phyloP scores from a whole-genome alignment of 164 flowering plant species.

The Chloranthus sessilifolius region DNA sequence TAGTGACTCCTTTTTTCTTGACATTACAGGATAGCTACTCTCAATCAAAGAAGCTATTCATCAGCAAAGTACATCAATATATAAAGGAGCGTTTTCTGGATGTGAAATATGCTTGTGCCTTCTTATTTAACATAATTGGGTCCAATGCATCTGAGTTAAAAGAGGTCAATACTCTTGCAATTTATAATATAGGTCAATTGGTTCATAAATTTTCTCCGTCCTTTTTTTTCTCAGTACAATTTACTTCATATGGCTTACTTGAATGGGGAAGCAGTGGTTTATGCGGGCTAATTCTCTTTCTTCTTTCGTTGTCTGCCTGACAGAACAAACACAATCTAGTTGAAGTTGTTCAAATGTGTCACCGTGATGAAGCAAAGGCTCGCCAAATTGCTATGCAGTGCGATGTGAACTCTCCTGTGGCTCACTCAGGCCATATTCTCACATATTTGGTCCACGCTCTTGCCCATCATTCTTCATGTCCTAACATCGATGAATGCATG shows the following conservation, averaged over 20 bases:
- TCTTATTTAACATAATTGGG: conserved; percentile 40
- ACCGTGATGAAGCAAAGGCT: conserved; percentile 50
- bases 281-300: neutral
- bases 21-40: conserved; percentile 48
- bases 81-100: conserved; percentile 78
- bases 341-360: conserved; percentile 78
- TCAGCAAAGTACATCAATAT: conserved; percentile 82
- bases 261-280: neutral
- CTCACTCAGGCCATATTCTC: conserved; percentile 72
- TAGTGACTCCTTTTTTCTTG: too few relatives aligned
- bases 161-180: conserved; percentile 44
- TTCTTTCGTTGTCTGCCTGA: conserved; percentile 11
- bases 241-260: conserved; percentile 1
- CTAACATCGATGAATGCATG: conserved; percentile 63
- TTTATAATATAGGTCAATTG: conserved; percentile 3
- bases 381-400: conserved; percentile 49
- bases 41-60: conserved; percentile 62
- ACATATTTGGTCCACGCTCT: conserved; percentile 78
- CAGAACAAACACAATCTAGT: conserved; percentile 73
- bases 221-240: neutral
- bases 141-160: conserved; percentile 39
- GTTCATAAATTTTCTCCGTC: too few relatives aligned
- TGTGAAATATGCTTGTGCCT: conserved; percentile 82
- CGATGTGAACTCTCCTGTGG: conserved; percentile 44
- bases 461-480: conserved; percentile 81